These are phyloP conservation scores for Citrullus amarus DNA, from an alignment of 306 rosid genomes.

Conservation along the genomic window DNA sequence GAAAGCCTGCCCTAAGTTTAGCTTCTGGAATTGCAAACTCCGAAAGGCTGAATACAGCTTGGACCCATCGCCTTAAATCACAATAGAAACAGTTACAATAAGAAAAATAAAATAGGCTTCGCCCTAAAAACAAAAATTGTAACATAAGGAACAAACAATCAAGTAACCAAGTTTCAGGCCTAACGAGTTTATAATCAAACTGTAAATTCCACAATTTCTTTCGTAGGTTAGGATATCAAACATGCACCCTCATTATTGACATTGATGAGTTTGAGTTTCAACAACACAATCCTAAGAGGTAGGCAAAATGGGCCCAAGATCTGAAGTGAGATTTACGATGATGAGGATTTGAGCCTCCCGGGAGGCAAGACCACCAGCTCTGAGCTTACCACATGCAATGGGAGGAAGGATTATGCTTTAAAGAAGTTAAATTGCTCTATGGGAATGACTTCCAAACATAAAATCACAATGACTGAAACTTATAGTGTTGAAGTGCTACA, in stretches of 20 bases:
- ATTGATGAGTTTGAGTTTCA: background rate
- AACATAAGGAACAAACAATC: background rate
- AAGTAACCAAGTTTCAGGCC: background rate
- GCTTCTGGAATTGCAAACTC: conserved; percentile 29
- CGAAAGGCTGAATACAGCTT: conserved; percentile 61
- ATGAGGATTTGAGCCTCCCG: too few species aligned
- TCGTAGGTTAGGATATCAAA: too few species aligned
- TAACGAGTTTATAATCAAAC: background rate
- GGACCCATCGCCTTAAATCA: conserved; percentile 75
- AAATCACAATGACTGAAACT: background rate
- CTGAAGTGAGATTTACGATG: background rate
- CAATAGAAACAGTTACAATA: conserved; percentile 10
- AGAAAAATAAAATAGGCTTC: background rate
- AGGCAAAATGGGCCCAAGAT: background rate
- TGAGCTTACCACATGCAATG: too few species aligned
- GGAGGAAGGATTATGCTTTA: too few species aligned
- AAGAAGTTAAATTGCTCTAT: background rate
- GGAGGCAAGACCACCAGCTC: too few species aligned
- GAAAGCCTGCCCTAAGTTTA: conserved; percentile 8
- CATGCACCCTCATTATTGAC: background rate
- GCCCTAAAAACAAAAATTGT: background rate
- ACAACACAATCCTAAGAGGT: background rate
- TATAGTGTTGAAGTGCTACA: background rate
- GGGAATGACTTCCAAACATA: background rate
- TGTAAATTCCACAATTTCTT: background rate